A percentile compares a stretch with the other conserved stretches of the same genome.
These are phyloP conservation scores for Xylariaceae sp. DNA, from an alignment of 2,329 filamentous ascomycete genomes.

Conservation along the genomic window DNA sequence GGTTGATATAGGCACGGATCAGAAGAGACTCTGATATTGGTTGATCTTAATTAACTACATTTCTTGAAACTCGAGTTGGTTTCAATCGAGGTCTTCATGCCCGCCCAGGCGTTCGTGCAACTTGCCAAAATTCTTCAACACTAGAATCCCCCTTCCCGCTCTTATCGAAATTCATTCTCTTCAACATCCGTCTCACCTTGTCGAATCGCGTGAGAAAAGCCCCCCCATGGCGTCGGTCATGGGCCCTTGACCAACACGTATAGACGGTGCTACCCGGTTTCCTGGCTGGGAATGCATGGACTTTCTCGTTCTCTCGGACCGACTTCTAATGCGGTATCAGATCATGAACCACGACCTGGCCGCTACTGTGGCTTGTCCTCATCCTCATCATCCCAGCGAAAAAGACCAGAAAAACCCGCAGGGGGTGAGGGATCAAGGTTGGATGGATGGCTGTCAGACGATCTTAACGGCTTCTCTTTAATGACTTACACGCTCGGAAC, in stretches of 20 bases:
- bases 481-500: background rate
- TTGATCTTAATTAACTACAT: slow-evolving; percentile 10
- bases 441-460: slow-evolving; percentile 1
- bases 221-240: background rate
- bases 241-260: background rate
- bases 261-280: background rate
- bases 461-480: slow-evolving; percentile 11
- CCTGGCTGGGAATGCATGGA: slow-evolving; percentile 7
- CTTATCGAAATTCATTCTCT: background rate
- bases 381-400: slow-evolving; percentile 2
- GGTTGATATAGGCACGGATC: background rate
- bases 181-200: background rate
- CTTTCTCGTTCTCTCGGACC: slow-evolving; percentile 13
- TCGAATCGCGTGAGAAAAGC: background rate
- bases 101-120: background rate
- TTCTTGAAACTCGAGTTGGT: background rate
- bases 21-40: background rate
- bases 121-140: background rate
- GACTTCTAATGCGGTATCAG: slow-evolving; percentile 12
- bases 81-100: background rate
- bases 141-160: background rate
- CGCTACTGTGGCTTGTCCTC: slow-evolving; percentile 9
- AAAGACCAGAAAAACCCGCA: background rate
- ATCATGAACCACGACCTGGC: slow-evolving; percentile 13
- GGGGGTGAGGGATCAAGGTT: slow-evolving; percentile 15